Evolutionary conservation across 1,284 basidiomycete species (phyloP), one percentile per base, ranked within the genome.

Genomic region (Naganishia sp.): DNA sequence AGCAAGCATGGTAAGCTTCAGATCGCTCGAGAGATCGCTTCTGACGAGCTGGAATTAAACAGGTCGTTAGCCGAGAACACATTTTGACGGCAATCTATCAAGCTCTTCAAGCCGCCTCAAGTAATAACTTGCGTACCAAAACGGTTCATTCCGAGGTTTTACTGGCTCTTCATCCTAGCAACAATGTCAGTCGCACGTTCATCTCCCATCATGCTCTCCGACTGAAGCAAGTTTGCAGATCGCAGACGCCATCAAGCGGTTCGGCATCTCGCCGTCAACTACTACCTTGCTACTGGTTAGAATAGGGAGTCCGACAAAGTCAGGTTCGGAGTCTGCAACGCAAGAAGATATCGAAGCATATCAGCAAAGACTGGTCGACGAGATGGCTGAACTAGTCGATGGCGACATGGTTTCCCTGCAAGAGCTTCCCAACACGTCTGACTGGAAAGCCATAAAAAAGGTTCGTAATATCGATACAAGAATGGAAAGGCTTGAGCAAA

Each of bases 71-170:
- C 0, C 66, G 73, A 21, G 68, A 75, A 59, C 92, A 94, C 75
- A 81, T 95, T 7, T 85, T 89, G 73, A 92, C 89, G 0, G 93
- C 90, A 0, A 83, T 92, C 10, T 84, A 88, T 61, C 89, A 92
- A 71, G 89, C 93, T 0, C 81, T 92, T 6, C 80, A 94, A 13
- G 85, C 90, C 0, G 83, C 48, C 6, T 77, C 84, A 1, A 84
- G 86, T 50, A 80, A 80, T 21, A 71, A 79, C 0, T 79, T 92
- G 66, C 83, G 87, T 54, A 92, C 90, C 2, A 89, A 87, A 77
- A 89, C 89, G 0, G 81, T 91, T 0, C 90, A 95, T 75, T 92
- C 90, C 0, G 93, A 96, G 77, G 84, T 96, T 60, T 82, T 96
- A 13, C 92, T 89, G 83, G 81, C 85, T 21, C 82, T 96, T 53